Evolutionary conservation across 2,329 filamentous ascomycete genomes (phyloP).

Genomic region (Penicillium sp.): DNA sequence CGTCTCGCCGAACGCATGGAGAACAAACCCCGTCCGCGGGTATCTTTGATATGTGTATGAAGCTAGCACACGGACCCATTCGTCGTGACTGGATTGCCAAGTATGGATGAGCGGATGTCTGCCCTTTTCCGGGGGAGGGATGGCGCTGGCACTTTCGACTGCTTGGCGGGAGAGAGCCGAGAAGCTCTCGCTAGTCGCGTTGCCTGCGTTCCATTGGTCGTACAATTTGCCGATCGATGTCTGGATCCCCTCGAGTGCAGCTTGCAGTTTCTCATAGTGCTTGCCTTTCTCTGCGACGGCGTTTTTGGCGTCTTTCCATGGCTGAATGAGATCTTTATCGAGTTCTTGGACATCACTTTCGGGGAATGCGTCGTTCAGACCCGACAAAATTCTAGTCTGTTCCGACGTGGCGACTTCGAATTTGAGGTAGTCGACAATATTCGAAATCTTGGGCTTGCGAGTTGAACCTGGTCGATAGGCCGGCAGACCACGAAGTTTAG

Average conservation of each 20-base stretch:
- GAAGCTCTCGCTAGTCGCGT: constrained; percentile 17
- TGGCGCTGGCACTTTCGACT: constrained; percentile 28
- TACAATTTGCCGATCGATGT: constrained; percentile 20
- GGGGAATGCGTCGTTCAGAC: constrained; percentile 33
- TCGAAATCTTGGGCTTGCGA: constrained; percentile 26
- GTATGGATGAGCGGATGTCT: constrained; percentile 36
- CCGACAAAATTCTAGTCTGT: constrained; percentile 29
- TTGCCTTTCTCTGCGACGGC: constrained; percentile 21
- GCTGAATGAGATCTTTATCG: constrained; percentile 40
- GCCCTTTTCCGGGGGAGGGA: constrained; percentile 31
- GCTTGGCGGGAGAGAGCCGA: constrained; percentile 27
- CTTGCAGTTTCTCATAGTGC: constrained; percentile 16
- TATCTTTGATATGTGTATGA: constrained; percentile 37
- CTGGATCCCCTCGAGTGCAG: constrained; percentile 20
- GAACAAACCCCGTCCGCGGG: constrained; percentile 24
- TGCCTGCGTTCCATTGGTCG: constrained; percentile 21
- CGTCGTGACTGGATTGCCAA: constrained; percentile 34
- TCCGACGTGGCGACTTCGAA: constrained; percentile 42
- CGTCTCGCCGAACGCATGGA: constrained; percentile 36
- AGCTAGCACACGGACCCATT: constrained; percentile 40
- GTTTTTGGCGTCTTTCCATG: constrained; percentile 30
- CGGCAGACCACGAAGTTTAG: constrained; percentile 28
- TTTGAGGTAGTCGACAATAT: constrained; percentile 49
- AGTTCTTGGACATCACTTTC: constrained; percentile 15
- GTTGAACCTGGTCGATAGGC: constrained; percentile 38